phyloP scores from a whole-genome alignment of 768 basidiomycete genomes.

The Dacryopinax spathularia region DNA sequence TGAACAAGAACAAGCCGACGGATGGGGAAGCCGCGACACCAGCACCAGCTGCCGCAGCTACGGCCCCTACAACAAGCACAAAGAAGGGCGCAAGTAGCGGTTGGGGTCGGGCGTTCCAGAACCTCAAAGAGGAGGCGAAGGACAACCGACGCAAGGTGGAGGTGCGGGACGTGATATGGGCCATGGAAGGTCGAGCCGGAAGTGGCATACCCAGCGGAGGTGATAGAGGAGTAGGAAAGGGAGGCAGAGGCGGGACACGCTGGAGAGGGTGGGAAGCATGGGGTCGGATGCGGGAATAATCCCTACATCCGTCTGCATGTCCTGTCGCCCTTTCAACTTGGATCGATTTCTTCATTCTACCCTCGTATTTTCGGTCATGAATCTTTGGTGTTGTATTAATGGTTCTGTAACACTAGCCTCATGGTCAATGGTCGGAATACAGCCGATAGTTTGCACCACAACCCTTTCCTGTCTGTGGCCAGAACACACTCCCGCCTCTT shows the following conservation, averaged over 20 bases:
- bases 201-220: slow-evolving; percentile 4
- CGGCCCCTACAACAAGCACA: slow-evolving; percentile 12
- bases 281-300: not conserved
- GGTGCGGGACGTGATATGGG: slow-evolving; percentile 72
- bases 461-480: no score
- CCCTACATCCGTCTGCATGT: not conserved
- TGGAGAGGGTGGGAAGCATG: slow-evolving; percentile 1
- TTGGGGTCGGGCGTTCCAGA: slow-evolving; percentile 5
- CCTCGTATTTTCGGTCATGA: not conserved
- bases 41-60: slow-evolving; percentile 22
- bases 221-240: slow-evolving; percentile 4
- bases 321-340: not conserved
- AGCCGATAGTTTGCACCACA: not conserved
- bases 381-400: not conserved
- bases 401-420: not conserved
- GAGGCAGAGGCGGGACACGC: not conserved
- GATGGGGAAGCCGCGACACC: slow-evolving; percentile 20
- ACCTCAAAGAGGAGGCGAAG: slow-evolving; percentile 36
- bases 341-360: not conserved
- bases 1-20: slow-evolving; percentile 2
- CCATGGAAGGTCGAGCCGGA: slow-evolving; percentile 41
- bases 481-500: no score
- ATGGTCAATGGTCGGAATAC: not conserved
- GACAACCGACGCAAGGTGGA: slow-evolving; percentile 48
- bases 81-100: not conserved